Conservation (phyloP, 2,329 filamentous ascomycete species). For the Tolypocladium album region DNA sequence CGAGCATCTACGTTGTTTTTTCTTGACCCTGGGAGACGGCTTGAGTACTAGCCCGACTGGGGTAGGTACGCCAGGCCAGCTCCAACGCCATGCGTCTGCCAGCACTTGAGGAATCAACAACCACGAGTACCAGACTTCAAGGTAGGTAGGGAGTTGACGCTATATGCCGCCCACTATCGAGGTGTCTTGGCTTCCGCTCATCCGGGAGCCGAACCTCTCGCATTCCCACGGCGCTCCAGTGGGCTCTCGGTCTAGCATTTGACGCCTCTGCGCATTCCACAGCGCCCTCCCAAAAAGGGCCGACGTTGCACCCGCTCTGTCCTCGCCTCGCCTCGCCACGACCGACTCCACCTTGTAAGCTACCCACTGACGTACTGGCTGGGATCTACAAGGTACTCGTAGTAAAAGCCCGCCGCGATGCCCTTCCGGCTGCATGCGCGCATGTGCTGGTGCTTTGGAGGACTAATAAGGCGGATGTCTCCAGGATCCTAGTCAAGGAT, state of each 20-base stretch:
- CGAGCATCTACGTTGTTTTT: not conserved
- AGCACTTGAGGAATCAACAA: too few species aligned
- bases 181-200: not conserved
- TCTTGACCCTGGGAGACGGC: not conserved
- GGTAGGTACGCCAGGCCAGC: too few species aligned
- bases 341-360: not conserved
- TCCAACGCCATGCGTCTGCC: too few species aligned
- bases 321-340: not conserved
- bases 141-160: too few species aligned
- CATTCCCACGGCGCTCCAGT: not conserved
- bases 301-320: not conserved
- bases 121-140: too few species aligned
- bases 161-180: not conserved
- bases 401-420: not conserved
- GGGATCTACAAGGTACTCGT: too few species aligned
- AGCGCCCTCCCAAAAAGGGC: not conserved
- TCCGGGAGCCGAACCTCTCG: not conserved
- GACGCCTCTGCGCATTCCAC: not conserved
- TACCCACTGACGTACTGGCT: not conserved
- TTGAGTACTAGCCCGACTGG: too few species aligned
- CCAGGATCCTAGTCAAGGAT: not conserved
- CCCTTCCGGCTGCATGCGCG: not conserved
- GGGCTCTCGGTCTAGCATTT: not conserved
- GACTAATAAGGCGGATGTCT: not conserved
- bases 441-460: not conserved